These are phyloP conservation scores for Collybia mongolica DNA, from an alignment of 768 basidiomycete species.

Conservation along the genomic window DNA sequence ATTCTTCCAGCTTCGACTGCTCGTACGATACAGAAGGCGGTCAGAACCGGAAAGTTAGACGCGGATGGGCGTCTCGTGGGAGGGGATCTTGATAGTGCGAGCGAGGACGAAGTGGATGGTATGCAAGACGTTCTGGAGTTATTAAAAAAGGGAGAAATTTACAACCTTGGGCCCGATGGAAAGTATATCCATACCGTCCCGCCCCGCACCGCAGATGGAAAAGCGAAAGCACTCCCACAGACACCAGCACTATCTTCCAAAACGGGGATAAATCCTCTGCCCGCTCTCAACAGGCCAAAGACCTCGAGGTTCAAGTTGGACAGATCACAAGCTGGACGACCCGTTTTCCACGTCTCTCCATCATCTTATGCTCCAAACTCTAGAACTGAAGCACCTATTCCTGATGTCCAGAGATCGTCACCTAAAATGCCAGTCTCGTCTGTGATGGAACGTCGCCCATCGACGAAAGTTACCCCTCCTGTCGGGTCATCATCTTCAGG, in stretches of 20 bases:
- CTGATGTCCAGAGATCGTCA: conserved; percentile 27
- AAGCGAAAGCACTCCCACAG: background rate
- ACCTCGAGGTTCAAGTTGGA: conserved; percentile 52
- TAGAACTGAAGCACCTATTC: conserved; percentile 22
- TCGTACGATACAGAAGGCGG: conserved; percentile 47
- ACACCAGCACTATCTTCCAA: conserved; percentile 6
- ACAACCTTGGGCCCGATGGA: conserved; percentile 52
- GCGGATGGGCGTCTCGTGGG: conserved; percentile 46
- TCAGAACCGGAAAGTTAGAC: conserved; percentile 59
- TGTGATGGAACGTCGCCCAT: conserved; percentile 8
- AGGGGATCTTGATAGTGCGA: conserved; percentile 52
- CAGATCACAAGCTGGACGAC: conserved; percentile 29
- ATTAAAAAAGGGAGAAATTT: conserved; percentile 47
- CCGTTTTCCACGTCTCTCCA: conserved; percentile 9
- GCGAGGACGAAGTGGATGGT: conserved; percentile 51
- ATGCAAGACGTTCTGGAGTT: conserved; percentile 52
- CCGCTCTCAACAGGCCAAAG: conserved; percentile 34
- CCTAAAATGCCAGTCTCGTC: conserved; percentile 25
- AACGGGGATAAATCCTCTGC: conserved; percentile 14
- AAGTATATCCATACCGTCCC: conserved; percentile 24
- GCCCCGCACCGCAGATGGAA: conserved; percentile 1
- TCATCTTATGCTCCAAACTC: conserved; percentile 11
- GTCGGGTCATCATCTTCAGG: background rate
- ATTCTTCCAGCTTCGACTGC: conserved; percentile 43
- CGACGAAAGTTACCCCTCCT: background rate